phyloP scores from a whole-genome alignment of 2,329 filamentous ascomycete genomes.

The Aureobasidium musti region DNA sequence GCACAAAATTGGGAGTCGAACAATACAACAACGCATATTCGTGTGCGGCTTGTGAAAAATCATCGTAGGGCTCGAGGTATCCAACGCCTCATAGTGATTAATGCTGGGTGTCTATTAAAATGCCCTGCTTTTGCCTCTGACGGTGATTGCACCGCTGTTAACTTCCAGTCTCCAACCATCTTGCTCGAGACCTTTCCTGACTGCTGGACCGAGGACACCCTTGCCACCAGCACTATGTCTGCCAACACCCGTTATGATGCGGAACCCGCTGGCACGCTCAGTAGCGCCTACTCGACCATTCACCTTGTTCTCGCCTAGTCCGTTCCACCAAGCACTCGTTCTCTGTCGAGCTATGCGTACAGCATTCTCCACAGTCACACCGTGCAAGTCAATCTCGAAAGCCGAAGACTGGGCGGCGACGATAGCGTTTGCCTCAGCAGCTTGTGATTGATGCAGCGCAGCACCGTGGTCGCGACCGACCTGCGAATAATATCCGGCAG shows the following conservation, averaged over 20 bases:
- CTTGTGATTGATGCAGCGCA: constrained; percentile 59
- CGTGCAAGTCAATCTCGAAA: constrained; percentile 74
- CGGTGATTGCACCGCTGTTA: constrained; percentile 67
- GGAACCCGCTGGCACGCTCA: constrained; percentile 59
- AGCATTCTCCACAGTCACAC: constrained; percentile 77
- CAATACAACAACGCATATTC: too few relatives aligned
- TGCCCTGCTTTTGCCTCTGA: constrained; percentile 57
- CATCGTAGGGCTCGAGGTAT: not conserved
- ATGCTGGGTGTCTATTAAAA: not conserved
- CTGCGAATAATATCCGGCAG: constrained; percentile 73
- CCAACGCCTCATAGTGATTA: not conserved
- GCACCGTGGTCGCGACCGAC: constrained; percentile 66
- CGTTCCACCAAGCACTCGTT: constrained; percentile 74
- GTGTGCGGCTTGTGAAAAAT: too few relatives aligned
- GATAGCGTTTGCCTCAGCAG: constrained; percentile 67
- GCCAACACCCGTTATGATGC: constrained; percentile 79
- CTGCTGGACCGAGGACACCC: constrained; percentile 74
- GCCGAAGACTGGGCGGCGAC: constrained; percentile 65
- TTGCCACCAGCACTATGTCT: constrained; percentile 75
- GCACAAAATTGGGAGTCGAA: too few relatives aligned
- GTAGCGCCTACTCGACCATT: constrained; percentile 48
- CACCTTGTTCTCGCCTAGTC: constrained; percentile 65
- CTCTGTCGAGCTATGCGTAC: constrained; percentile 71
- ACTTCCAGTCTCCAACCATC: constrained; percentile 84
- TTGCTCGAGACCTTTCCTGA: constrained; percentile 70